Percentiles rank a stretch among this genome's conserved stretches.
These are phyloP conservation scores for Tephrocybe sp. DNA, from an alignment of 768 basidiomycete species.

Conservation along the genomic window DNA sequence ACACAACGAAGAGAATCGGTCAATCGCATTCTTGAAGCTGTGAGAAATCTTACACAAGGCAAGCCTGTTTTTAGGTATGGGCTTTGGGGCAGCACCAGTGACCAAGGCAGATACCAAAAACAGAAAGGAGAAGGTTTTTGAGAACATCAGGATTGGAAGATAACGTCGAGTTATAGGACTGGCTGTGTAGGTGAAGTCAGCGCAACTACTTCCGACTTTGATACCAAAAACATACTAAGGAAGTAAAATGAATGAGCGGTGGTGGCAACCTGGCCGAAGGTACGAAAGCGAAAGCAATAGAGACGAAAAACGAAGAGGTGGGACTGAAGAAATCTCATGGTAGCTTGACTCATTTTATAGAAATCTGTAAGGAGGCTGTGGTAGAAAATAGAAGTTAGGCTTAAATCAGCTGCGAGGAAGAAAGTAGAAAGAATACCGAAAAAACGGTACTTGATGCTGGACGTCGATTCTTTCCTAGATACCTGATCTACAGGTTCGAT, in stretches of 20 bases:
- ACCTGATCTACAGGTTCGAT: neutral
- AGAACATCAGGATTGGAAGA: conserved; percentile 32
- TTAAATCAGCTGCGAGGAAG: neutral
- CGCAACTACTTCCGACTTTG: neutral
- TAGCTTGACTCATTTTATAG: conserved; percentile 7
- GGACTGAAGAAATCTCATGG: neutral
- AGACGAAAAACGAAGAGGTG: conserved; percentile 26
- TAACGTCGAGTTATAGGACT: conserved; percentile 11
- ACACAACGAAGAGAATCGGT: neutral
- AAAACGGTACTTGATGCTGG: conserved; percentile 3
- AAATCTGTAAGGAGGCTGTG: neutral
- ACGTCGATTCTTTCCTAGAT: conserved; percentile 8
- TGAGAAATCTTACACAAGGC: conserved; percentile 6
- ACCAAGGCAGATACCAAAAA: conserved; percentile 28
- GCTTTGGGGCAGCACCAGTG: conserved; percentile 26
- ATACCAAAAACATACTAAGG: conserved; percentile 16
- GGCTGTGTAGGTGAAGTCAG: neutral
- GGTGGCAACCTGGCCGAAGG: conserved; percentile 37
- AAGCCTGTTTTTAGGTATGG: conserved; percentile 20
- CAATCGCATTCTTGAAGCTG: neutral
- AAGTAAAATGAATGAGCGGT: conserved; percentile 24
- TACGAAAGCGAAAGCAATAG: conserved; percentile 22
- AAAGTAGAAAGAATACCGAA: too few relatives aligned
- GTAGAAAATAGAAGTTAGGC: conserved; percentile 5
- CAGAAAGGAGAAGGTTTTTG: conserved; percentile 30